Percentiles rank a stretch among this genome's conserved stretches.
Conservation (phyloP, 2,329 filamentous ascomycete genomes). For the Zymoseptoria ardabiliae region DNA sequence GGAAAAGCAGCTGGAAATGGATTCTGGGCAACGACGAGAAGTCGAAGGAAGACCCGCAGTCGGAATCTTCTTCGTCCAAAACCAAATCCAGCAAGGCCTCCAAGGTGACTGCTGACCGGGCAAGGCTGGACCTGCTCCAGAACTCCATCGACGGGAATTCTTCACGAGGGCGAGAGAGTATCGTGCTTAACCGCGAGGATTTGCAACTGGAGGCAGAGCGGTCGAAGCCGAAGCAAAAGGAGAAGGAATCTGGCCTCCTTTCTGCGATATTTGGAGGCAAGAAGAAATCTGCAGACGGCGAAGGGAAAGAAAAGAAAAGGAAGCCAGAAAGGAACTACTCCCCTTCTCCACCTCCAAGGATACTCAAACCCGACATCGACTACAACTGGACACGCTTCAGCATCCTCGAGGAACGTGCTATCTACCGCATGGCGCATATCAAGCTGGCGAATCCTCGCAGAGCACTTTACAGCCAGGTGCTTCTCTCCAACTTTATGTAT, state of each 20-base stretch:
- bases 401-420: slow-evolving; percentile 89
- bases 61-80: slow-evolving; percentile 30
- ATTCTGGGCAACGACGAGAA: slow-evolving; percentile 61
- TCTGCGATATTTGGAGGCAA: slow-evolving; percentile 87
- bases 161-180: slow-evolving; percentile 63
- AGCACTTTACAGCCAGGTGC: slow-evolving; percentile 84
- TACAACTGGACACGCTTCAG: slow-evolving; percentile 96
- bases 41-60: slow-evolving; percentile 37
- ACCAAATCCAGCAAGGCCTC: slow-evolving; percentile 49
- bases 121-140: slow-evolving; percentile 78
- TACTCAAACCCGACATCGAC: slow-evolving; percentile 78
- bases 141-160: slow-evolving; percentile 65
- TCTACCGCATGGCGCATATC: slow-evolving; percentile 97
- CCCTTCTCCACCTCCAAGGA: slow-evolving; percentile 67
- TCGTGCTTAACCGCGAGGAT: slow-evolving; percentile 72
- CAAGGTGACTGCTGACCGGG: slow-evolving; percentile 60
- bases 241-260: slow-evolving; percentile 63
- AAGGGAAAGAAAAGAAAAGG: slow-evolving; percentile 65
- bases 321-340: slow-evolving; percentile 50
- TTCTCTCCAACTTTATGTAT: slow-evolving; percentile 99
- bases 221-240: slow-evolving; percentile 76
- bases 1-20: slow-evolving; percentile 83
- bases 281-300: slow-evolving; percentile 59
- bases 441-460: slow-evolving; percentile 96
- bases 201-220: slow-evolving; percentile 71